phyloP scores from a whole-genome alignment of 108 stramenopile genomes.

The Cyclotella choctawhatcheeana region DNA sequence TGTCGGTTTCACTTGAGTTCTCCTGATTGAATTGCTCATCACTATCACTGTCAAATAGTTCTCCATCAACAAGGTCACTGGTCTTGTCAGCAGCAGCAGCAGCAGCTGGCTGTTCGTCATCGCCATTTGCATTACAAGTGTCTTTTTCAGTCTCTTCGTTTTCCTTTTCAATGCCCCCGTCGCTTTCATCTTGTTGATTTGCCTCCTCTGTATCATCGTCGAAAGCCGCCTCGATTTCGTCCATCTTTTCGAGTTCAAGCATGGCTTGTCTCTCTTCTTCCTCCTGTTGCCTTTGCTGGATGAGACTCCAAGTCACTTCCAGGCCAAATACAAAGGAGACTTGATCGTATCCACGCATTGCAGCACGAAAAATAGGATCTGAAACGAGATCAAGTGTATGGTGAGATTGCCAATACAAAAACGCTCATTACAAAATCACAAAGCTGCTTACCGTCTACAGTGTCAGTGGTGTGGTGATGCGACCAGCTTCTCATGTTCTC shows the following conservation, averaged over 20 bases:
- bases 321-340: constrained; percentile 96
- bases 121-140: not conserved
- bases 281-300: constrained; percentile 88
- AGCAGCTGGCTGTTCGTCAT: not conserved
- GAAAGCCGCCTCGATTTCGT: constrained; percentile 31
- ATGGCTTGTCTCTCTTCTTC: constrained; percentile 82
- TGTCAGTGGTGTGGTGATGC: constrained; percentile 91
- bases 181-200: constrained; percentile 7
- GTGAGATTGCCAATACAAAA: not conserved
- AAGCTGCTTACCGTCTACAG: constrained; percentile 64
- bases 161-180: constrained; percentile 13
- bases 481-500: constrained; percentile 94
- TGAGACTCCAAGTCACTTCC: constrained; percentile 93
- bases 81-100: not conserved
- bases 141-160: not conserved
- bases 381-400: too few species aligned
- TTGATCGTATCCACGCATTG: constrained; percentile 83
- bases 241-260: constrained; percentile 62
- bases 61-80: not conserved
- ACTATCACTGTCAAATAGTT: not conserved
- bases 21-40: not conserved
- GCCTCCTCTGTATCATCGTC: constrained; percentile 21
- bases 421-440: not conserved
- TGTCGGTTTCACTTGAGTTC: not conserved
- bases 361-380: constrained; percentile 92